phyloP scores from a whole-genome alignment of 331 rosid species.

The Pyrus hybrid region DNA sequence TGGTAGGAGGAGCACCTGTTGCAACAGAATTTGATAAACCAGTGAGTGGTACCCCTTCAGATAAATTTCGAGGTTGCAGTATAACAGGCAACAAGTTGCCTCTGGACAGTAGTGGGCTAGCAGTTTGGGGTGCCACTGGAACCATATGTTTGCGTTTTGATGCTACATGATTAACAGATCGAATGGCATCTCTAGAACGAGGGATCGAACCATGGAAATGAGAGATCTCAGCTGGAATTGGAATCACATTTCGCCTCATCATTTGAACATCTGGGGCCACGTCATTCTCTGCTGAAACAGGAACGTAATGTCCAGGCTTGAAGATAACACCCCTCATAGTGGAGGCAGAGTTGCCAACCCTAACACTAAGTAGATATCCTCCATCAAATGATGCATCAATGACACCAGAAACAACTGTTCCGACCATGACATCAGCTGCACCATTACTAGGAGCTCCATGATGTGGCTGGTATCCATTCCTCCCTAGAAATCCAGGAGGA shows the following conservation, averaged over 20 bases:
- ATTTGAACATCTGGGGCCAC: conserved; percentile 80
- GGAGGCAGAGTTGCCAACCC: conserved; percentile 57
- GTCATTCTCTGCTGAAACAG: conserved; percentile 69
- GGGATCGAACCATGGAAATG: conserved; percentile 29
- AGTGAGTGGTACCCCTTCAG: conserved; percentile 11
- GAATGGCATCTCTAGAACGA: conserved; percentile 28
- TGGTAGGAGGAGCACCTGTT: background rate
- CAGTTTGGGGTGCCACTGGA: conserved; percentile 26
- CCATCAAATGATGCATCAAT: conserved; percentile 89
- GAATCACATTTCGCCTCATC: conserved; percentile 56
- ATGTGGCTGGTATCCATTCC: conserved; percentile 41
- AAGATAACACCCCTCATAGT: conserved; percentile 80
- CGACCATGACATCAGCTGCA: conserved; percentile 43
- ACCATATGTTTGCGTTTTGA: conserved; percentile 24
- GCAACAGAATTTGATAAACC: conserved; percentile 17
- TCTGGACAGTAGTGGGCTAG: conserved; percentile 31
- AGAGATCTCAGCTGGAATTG: conserved; percentile 35
- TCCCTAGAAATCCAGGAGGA: conserved; percentile 50
- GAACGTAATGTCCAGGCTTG: conserved; percentile 71
- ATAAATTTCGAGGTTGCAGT: conserved; percentile 33
- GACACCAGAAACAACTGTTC: conserved; percentile 70
- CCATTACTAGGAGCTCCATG: conserved; percentile 34
- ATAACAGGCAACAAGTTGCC: conserved; percentile 48
- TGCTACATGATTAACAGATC: background rate
- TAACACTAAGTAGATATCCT: conserved; percentile 79